Percentiles rank a stretch among this genome's conserved stretches.
Evolutionary conservation across 345 rosid genomes (phyloP).

Genomic region (Bruguiera sexangula): DNA sequence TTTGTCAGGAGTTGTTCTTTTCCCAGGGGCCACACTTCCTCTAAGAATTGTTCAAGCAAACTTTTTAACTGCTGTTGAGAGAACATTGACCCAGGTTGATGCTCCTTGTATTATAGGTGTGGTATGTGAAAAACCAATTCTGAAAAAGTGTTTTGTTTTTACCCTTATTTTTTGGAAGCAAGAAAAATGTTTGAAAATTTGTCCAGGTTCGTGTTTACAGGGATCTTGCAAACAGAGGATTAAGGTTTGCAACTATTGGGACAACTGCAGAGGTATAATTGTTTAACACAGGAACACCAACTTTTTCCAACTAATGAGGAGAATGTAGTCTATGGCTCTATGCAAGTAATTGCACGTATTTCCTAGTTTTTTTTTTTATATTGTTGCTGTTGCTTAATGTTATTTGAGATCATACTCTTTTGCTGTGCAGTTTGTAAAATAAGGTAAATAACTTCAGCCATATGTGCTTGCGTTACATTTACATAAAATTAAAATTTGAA

Average conservation of each 20-base stretch:
- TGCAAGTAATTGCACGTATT: background rate
- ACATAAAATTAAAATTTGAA: background rate
- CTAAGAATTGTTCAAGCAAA: slow-evolving; percentile 70
- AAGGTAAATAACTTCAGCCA: no score
- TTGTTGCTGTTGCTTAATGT: background rate
- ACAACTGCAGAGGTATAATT: slow-evolving; percentile 89
- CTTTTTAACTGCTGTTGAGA: slow-evolving; percentile 75
- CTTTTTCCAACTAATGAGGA: background rate
- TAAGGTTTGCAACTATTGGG: slow-evolving; percentile 61
- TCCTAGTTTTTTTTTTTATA: background rate
- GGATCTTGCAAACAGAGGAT: slow-evolving; percentile 34
- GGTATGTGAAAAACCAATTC: slow-evolving; percentile 52
- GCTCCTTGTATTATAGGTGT: slow-evolving; percentile 85
- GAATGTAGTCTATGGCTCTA: background rate
- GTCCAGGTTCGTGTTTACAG: slow-evolving; percentile 60
- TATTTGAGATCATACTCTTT: no score
- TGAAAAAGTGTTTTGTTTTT: background rate
- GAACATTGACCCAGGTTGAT: slow-evolving; percentile 66
- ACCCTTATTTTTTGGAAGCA: background rate
- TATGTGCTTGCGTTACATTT: background rate
- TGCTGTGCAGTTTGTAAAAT: no score
- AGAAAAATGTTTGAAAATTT: slow-evolving; percentile 15
- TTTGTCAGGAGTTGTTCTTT: slow-evolving; percentile 80
- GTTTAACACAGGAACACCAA: background rate
- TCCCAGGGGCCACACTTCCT: slow-evolving; percentile 96